Percentiles rank a stretch among this genome's conserved stretches.
Conservation (phyloP, 2,329 filamentous ascomycete genomes). For the Alternaria sp. region DNA sequence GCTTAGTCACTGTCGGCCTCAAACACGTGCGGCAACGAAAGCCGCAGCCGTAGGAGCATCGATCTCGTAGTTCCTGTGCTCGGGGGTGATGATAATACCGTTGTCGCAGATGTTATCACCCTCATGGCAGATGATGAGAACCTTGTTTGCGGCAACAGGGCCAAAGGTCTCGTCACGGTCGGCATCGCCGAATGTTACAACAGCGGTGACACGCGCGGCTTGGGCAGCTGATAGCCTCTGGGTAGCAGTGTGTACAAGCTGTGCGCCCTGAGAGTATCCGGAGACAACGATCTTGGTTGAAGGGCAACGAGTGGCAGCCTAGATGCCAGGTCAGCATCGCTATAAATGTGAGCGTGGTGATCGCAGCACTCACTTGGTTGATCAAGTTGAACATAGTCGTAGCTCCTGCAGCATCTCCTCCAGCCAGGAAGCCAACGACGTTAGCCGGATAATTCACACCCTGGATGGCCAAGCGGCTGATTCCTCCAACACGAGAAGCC, state of each 20-base stretch:
- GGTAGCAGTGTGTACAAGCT: conserved; percentile 58
- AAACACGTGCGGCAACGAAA: conserved; percentile 32
- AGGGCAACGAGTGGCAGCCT: conserved; percentile 36
- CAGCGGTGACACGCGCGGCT: conserved; percentile 36
- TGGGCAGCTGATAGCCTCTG: conserved; percentile 34
- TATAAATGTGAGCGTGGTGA: background rate
- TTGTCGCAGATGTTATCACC: conserved; percentile 49
- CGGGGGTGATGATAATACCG: conserved; percentile 33
- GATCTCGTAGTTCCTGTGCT: conserved; percentile 38
- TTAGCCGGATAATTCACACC: conserved; percentile 63
- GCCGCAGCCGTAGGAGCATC: conserved; percentile 35
- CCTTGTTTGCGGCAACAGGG: conserved; percentile 38
- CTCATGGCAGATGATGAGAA: conserved; percentile 47
- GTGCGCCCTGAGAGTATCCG: conserved; percentile 51
- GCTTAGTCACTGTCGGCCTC: background rate
- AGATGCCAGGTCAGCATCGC: background rate
- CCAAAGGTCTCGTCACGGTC: conserved; percentile 45
- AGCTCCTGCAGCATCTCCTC: conserved; percentile 57
- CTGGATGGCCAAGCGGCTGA: conserved; percentile 60
- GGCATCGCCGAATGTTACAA: conserved; percentile 51
- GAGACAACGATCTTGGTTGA: conserved; percentile 42
- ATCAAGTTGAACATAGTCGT: conserved; percentile 54
- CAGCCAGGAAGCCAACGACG: conserved; percentile 55
- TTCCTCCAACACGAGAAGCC: conserved; percentile 50
- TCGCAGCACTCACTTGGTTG: conserved; percentile 41